Evolutionary conservation across 129 eudicot species (phyloP).

Genomic region (Scalesia atractyloides): DNA sequence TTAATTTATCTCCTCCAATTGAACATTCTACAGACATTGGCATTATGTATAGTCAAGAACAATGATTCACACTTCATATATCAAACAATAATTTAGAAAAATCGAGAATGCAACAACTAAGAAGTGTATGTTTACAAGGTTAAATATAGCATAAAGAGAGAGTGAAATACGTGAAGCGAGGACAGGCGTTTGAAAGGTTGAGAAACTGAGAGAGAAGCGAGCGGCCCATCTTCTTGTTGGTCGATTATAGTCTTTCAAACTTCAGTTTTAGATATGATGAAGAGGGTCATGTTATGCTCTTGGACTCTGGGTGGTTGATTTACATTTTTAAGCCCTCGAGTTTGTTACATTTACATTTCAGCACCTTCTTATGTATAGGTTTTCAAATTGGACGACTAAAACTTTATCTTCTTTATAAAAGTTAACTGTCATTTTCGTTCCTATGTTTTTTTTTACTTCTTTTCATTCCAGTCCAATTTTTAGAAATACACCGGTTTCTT

Average conservation of each 20-base stretch:
- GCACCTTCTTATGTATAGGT: neutral
- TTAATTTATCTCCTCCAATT: too few species aligned
- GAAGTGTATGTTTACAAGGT: neutral
- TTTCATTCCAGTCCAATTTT: too few species aligned
- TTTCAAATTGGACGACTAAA: neutral
- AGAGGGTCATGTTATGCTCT: neutral
- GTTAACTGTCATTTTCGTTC: too few species aligned
- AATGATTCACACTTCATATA: neutral
- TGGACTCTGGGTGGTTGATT: neutral
- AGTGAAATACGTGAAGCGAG: constrained; percentile 53
- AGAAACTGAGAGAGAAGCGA: constrained; percentile 58
- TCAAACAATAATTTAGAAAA: constrained; percentile 6
- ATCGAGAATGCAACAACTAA: neutral
- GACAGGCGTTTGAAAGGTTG: constrained; percentile 50
- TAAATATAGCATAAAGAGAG: constrained; percentile 6
- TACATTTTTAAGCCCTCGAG: neutral
- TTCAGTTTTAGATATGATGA: constrained; percentile 24
- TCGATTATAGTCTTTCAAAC: neutral
- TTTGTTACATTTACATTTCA: neutral
- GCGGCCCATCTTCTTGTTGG: constrained; percentile 53
- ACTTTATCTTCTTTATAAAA: neutral
- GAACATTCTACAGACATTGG: too few species aligned
- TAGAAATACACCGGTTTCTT: too few species aligned
- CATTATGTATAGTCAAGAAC: too few species aligned
- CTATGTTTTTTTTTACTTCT: too few species aligned